phyloP scores from a whole-genome alignment of 2,329 filamentous ascomycete genomes.

The Scedosporium apiospermum region DNA sequence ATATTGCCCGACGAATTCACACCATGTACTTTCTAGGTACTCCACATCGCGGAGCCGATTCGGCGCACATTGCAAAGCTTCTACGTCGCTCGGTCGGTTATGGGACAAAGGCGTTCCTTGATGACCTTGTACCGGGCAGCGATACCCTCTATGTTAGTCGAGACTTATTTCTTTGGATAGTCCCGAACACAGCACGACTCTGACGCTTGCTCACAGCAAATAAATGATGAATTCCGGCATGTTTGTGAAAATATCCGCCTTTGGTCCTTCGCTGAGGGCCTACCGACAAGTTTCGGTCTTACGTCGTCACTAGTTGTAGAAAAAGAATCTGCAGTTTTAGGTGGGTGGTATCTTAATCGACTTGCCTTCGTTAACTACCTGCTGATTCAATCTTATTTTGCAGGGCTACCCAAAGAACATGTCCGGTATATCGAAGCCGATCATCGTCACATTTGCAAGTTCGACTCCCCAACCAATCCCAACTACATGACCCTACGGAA shows the following conservation, averaged over 20 bases:
- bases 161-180: not conserved
- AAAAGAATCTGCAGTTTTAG: not conserved
- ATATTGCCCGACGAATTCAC: too few species aligned
- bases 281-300: not conserved
- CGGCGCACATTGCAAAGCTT: not conserved
- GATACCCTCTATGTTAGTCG: not conserved
- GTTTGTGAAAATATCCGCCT: not conserved
- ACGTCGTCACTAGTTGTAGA: not conserved
- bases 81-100: not conserved
- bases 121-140: not conserved
- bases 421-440: constrained; percentile 16
- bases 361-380: not conserved
- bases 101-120: not conserved
- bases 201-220: not conserved
- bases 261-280: not conserved
- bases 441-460: constrained; percentile 19
- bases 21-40: not conserved
- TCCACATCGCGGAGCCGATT: not conserved
- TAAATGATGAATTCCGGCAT: not conserved
- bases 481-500: constrained; percentile 15
- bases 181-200: not conserved
- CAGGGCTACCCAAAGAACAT: constrained; percentile 14
- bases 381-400: not conserved
- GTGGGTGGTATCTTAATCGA: not conserved
- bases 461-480: constrained; percentile 12